A percentile compares a stretch with the other conserved stretches of the same genome.
phyloP scores from a whole-genome alignment of 1,139 yeast species.

The Yamadazyma triangularis region DNA sequence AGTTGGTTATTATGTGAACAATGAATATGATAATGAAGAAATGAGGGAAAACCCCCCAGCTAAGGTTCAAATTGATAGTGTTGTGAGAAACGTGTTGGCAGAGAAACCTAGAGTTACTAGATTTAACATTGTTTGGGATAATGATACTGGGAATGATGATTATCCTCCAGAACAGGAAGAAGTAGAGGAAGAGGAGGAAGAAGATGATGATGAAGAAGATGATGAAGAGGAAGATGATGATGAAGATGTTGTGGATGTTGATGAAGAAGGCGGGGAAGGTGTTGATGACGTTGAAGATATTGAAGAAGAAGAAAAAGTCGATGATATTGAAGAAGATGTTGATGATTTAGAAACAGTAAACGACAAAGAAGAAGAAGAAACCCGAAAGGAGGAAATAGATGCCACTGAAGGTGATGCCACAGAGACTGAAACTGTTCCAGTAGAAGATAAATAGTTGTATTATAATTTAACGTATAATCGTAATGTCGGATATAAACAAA shows the following conservation, averaged over 20 bases:
- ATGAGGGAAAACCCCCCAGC: constrained; percentile 90
- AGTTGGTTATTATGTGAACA: constrained; percentile 95
- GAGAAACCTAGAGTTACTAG: constrained; percentile 97
- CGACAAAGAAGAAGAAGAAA: constrained; percentile 9
- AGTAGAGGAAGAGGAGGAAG: constrained; percentile 51
- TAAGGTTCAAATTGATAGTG: constrained; percentile 91
- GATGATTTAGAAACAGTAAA: constrained; percentile 29
- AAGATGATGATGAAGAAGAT: constrained; percentile 53
- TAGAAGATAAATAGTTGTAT: constrained; percentile 4
- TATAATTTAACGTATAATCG: not conserved
- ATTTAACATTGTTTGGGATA: constrained; percentile 94
- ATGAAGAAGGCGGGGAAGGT: constrained; percentile 45
- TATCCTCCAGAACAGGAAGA: constrained; percentile 59
- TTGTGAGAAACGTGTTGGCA: constrained; percentile 88
- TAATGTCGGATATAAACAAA: no score
- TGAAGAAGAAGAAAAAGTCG: constrained; percentile 25
- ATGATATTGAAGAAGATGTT: constrained; percentile 29
- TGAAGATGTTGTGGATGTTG: constrained; percentile 50
- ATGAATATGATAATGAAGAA: constrained; percentile 92
- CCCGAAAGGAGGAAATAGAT: constrained; percentile 7
- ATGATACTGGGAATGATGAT: constrained; percentile 59
- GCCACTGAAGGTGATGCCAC: constrained; percentile 6
- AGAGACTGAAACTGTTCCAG: constrained; percentile 10
- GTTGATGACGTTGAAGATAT: constrained; percentile 37
- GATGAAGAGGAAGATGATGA: constrained; percentile 55